A percentile compares a stretch with the other conserved stretches of the same genome.
These are phyloP conservation scores for Botryococcus braunii DNA, from an alignment of 163 green algal species.

Conservation along the genomic window DNA sequence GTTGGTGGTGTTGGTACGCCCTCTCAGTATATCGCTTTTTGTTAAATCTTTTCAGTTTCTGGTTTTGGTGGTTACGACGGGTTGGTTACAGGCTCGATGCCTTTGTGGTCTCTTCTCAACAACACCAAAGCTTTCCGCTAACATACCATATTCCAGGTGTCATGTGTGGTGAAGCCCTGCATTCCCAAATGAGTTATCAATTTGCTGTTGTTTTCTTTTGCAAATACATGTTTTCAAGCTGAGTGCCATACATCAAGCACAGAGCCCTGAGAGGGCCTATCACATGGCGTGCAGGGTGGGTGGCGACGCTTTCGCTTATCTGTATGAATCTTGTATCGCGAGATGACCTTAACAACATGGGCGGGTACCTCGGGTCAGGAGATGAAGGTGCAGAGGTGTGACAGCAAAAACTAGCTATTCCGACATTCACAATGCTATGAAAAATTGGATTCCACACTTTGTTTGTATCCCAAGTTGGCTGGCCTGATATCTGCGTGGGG, in stretches of 20 bases:
- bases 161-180: too few relatives aligned
- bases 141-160: too few relatives aligned
- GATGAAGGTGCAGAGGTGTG: constrained; percentile 12
- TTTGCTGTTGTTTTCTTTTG: not conserved
- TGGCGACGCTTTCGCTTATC: constrained; percentile 16
- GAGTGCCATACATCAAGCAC: too few relatives aligned
- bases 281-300: too few relatives aligned
- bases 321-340: constrained; percentile 18
- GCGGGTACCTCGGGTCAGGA: not conserved
- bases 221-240: not conserved
- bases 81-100: too few relatives aligned
- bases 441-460: not conserved
- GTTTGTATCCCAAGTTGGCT: not conserved
- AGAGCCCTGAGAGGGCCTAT: too few relatives aligned
- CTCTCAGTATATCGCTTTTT: too few relatives aligned
- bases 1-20: constrained; percentile 22
- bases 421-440: not conserved
- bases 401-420: not conserved
- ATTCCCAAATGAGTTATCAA: too few relatives aligned
- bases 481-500: not conserved
- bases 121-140: too few relatives aligned
- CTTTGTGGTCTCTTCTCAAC: not conserved
- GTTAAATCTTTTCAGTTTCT: too few relatives aligned
- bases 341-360: constrained; percentile 8
- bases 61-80: too few relatives aligned